These are phyloP conservation scores for Miamiensis avidus DNA, from an alignment of 169 alveolate species.

Conservation along the genomic window DNA sequence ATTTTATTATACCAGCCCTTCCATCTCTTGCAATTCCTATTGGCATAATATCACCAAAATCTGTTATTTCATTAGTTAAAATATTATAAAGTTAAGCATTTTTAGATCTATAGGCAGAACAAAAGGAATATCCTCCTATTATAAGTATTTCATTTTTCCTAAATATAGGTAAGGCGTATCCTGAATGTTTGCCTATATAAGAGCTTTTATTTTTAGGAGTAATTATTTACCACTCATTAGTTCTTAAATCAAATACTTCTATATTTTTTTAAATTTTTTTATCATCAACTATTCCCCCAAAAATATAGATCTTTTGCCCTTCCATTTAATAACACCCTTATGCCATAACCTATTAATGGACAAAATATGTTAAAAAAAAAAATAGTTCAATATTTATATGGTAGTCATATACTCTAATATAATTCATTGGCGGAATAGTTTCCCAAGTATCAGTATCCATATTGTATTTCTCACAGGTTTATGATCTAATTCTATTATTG, in stretches of 20 bases:
- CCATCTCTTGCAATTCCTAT: not conserved
- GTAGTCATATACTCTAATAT: not conserved
- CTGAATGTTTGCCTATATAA: not conserved
- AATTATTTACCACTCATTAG: not conserved
- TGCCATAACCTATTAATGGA: not conserved
- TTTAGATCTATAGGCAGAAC: not conserved
- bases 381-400: not conserved
- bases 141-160: not conserved
- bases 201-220: not conserved
- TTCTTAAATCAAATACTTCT: not conserved
- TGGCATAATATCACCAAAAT: not conserved
- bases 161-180: not conserved
- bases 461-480: not conserved
- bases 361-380: not conserved
- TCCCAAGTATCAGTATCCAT: not conserved
- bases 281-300: not conserved
- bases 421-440: not conserved
- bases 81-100: not conserved
- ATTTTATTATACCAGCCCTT: not conserved
- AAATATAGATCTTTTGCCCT: not conserved
- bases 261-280: no score
- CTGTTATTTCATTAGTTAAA: not conserved
- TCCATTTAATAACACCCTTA: not conserved
- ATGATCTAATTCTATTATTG: not conserved
- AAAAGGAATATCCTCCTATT: not conserved